Percentiles rank a stretch among this genome's conserved stretches.
Evolutionary conservation across 805 yeast species (phyloP).

Genomic region (Kluyveromyces siamensis): DNA sequence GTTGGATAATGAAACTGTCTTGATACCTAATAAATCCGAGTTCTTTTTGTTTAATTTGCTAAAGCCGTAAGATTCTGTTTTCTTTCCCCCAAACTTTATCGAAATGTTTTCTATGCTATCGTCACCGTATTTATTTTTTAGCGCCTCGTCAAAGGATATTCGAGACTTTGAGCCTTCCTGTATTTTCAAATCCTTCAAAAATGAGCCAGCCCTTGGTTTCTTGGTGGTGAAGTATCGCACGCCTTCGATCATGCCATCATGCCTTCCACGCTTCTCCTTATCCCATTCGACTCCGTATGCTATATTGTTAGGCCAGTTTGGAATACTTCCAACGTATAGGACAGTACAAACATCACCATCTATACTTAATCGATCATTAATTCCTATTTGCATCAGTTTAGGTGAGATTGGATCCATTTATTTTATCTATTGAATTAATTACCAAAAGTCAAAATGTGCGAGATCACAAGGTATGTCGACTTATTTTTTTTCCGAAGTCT

Average conservation of each 20-base stretch:
- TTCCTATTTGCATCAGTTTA: slow-evolving; percentile 6
- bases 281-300: slow-evolving; percentile 91
- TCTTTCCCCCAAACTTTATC: slow-evolving; percentile 46
- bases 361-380: slow-evolving; percentile 28
- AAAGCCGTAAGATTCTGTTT: slow-evolving; percentile 57
- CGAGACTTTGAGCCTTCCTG: slow-evolving; percentile 27
- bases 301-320: slow-evolving; percentile 46
- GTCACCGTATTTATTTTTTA: slow-evolving; percentile 40
- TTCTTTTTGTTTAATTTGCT: slow-evolving; percentile 43
- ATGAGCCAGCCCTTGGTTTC: slow-evolving; percentile 15
- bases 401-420: not conserved
- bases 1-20: slow-evolving; percentile 42
- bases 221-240: slow-evolving; percentile 40
- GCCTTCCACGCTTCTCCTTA: slow-evolving; percentile 54
- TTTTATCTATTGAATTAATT: too few relatives aligned
- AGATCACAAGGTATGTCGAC: too few relatives aligned
- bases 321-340: slow-evolving; percentile 48
- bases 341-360: slow-evolving; percentile 54
- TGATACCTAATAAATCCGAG: slow-evolving; percentile 36
- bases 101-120: slow-evolving; percentile 21
- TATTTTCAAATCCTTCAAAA: slow-evolving; percentile 13
- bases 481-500: not conserved
- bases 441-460: not conserved
- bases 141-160: slow-evolving; percentile 37
- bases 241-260: slow-evolving; percentile 54